Conservation (phyloP, 495 filamentous ascomycete species). For the Clavariopsis aquatica region DNA sequence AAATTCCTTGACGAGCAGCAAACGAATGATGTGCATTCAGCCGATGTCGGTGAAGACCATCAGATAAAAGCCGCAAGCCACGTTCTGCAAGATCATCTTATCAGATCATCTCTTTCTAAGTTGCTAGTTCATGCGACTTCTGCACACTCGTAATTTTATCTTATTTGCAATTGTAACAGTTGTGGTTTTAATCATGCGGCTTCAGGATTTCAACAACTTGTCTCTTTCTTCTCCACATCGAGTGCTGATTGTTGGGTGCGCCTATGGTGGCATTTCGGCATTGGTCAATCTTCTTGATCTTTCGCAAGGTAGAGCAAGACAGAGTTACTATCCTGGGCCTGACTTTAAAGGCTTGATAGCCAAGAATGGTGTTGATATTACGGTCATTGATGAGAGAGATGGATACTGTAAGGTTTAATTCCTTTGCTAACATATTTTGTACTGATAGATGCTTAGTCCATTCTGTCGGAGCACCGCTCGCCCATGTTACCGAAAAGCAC, state of each 20-base stretch:
- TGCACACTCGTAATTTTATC: not conserved
- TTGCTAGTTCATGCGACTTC: not conserved
- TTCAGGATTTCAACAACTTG: slow-evolving; percentile 14
- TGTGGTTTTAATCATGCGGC: slow-evolving; percentile 16
- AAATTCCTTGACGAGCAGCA: not conserved
- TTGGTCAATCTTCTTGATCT: slow-evolving; percentile 63
- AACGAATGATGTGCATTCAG: not conserved
- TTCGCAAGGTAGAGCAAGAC: slow-evolving; percentile 49
- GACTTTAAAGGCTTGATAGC: slow-evolving; percentile 38
- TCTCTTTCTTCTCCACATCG: slow-evolving; percentile 27
- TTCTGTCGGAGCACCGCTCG: slow-evolving; percentile 65
- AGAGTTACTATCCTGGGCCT: slow-evolving; percentile 38
- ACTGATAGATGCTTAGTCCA: slow-evolving; percentile 48
- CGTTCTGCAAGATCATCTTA: slow-evolving; percentile 21
- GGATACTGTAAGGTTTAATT: slow-evolving; percentile 60
- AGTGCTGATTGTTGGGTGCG: slow-evolving; percentile 61
- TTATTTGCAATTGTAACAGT: not conserved
- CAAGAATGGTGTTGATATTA: slow-evolving; percentile 59
- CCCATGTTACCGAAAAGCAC: slow-evolving; percentile 57
- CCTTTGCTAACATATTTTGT: not conserved
- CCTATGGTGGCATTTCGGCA: slow-evolving; percentile 64
- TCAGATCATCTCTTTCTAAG: slow-evolving; percentile 31
- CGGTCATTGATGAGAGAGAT: slow-evolving; percentile 69
- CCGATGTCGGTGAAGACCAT: slow-evolving; percentile 17
- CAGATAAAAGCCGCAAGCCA: slow-evolving; percentile 10